A percentile compares a stretch with the other conserved stretches of the same genome.
Evolutionary conservation across 179 eudicot species (phyloP).

Genomic region (Carnegiea gigantea): DNA sequence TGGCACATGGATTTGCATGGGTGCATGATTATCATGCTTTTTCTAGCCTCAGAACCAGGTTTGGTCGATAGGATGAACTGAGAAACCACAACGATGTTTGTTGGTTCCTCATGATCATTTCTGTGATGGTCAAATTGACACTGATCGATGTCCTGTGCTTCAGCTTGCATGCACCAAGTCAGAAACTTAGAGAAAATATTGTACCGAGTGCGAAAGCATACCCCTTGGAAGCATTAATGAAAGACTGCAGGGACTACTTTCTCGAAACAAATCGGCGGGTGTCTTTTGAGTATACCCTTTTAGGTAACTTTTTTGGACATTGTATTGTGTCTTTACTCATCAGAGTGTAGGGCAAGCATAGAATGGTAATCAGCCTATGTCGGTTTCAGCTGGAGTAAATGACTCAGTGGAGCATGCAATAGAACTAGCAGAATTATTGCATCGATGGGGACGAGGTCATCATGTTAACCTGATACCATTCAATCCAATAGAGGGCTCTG

Average conservation of each 20-base stretch:
- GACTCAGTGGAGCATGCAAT: slow-evolving; percentile 80
- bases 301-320: slow-evolving; percentile 53
- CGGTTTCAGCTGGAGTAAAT: slow-evolving; percentile 89
- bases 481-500: slow-evolving; percentile 92
- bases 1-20: too few species aligned
- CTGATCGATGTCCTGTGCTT: slow-evolving; percentile 22
- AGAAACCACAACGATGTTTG: neutral
- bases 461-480: slow-evolving; percentile 95
- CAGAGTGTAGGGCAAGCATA: neutral
- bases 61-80: too few species aligned
- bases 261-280: slow-evolving; percentile 85
- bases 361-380: neutral
- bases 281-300: slow-evolving; percentile 92
- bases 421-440: slow-evolving; percentile 85
- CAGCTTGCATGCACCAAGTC: slow-evolving; percentile 99
- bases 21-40: too few species aligned
- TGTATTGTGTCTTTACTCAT: neutral
- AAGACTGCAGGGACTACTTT: slow-evolving; percentile 95
- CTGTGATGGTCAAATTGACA: neutral
- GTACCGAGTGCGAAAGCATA: slow-evolving; percentile 99
- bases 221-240: slow-evolving; percentile 85
- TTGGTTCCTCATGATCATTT: neutral
- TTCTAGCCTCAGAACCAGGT: too few species aligned
- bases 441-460: slow-evolving; percentile 92
- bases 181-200: slow-evolving; percentile 82